Evolutionary conservation across 345 rosid genomes (phyloP), one percentile per base, ranked within the genome.

Genomic region (Pistacia atlantica): DNA sequence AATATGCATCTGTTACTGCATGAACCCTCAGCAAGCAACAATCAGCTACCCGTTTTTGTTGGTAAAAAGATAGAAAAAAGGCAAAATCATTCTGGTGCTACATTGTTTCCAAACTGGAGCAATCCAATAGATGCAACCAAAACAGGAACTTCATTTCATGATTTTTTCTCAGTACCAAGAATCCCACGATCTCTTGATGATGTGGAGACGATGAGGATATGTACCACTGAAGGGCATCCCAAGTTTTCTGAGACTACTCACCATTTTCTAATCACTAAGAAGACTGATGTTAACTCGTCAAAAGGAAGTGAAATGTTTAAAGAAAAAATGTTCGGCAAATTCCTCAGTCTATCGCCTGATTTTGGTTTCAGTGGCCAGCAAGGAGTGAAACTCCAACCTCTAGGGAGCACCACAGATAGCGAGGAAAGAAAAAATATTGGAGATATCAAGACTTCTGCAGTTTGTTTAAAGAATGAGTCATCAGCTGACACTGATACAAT

Each of bases 401-500:
- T 89, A 14, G 90, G 83, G 75, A 88, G 91, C 86, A 86, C 94
- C 60, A 82, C 80, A 37, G 88, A 90, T 45, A 78, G 82, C 45
- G 82, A 85, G 77, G 89, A 75, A 65, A 77, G 71, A 65, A 88
- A 74, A 69, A 78, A 85, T 25, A 56, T 65, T 38, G 80, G 77
- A 33, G 75, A 75, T 69, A 20, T 72, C 51, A 82, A 74, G 65
- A 65, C 78, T 57, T 77, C 80, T 59, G 64, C 83, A n/a, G 51
- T 65, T 75, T 73, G 81, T 73, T 65, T 74, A 25, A 79, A 74
- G 80, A 85, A 82, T 55, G 93, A 85, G 79, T 93, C 97, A 57
- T 90, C 95, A 8, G 89, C 86, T 0, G 97, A 93, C 74, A 92
- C 95, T 63, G 82, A 88, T 65, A 86, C 89, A 65, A 82, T 93